Evolutionary conservation across 1,139 yeast species (phyloP).

Genomic region (Trichomonascaceae sp.): DNA sequence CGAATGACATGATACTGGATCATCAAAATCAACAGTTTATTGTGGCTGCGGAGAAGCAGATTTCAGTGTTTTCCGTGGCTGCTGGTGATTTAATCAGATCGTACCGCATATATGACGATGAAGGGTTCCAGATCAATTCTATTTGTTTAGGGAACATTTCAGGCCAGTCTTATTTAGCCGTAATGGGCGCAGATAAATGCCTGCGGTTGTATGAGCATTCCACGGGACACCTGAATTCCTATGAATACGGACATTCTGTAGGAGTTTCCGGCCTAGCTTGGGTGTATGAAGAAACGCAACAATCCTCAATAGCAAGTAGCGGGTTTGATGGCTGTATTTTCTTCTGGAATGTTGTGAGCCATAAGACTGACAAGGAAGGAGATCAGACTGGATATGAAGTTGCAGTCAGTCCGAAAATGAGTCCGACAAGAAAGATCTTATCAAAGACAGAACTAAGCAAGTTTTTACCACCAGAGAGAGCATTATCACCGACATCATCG

Average conservation of each 20-base stretch:
- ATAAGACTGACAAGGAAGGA: neutral
- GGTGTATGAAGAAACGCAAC: constrained; percentile 22
- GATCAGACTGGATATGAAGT: neutral
- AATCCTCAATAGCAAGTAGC: constrained; percentile 22
- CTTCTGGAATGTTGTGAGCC: constrained; percentile 20
- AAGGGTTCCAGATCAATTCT: constrained; percentile 25
- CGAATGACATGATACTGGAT: constrained; percentile 34
- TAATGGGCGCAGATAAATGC: constrained; percentile 53
- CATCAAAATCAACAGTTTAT: constrained; percentile 35
- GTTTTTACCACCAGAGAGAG: constrained; percentile 14
- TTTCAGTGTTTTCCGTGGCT: constrained; percentile 38
- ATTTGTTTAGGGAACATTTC: constrained; percentile 18
- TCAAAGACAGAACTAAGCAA: constrained; percentile 22
- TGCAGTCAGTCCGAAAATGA: constrained; percentile 1
- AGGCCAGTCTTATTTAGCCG: constrained; percentile 28
- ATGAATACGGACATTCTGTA: constrained; percentile 66
- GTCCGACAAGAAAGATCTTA: constrained; percentile 23
- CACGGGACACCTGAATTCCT: constrained; percentile 43
- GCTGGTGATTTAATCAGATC: constrained; percentile 37
- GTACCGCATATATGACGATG: constrained; percentile 36
- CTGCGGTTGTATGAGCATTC: constrained; percentile 44
- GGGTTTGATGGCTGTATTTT: constrained; percentile 29
- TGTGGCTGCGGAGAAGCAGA: constrained; percentile 47
- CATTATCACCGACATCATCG: neutral
- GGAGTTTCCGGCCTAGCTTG: constrained; percentile 41